Conservation (phyloP, 345 rosid species). For the Turritis glabra region DNA sequence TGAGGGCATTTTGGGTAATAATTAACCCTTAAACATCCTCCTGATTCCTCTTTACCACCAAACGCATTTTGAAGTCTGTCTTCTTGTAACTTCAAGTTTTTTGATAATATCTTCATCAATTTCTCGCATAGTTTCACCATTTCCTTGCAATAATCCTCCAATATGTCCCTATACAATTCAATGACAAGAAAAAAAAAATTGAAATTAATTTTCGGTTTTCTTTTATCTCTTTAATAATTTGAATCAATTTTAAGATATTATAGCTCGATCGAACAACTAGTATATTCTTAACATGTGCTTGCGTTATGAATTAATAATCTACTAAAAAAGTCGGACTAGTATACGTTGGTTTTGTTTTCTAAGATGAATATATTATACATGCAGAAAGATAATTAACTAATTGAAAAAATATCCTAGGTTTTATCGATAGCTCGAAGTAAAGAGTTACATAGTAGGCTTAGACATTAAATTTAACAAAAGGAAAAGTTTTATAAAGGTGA, state of each 20-base stretch:
- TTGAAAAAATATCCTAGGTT: background rate
- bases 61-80: slow-evolving; percentile 60
- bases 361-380: background rate
- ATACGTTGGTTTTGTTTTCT: slow-evolving; percentile 4
- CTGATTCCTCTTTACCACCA: slow-evolving; percentile 63
- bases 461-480: background rate
- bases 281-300: background rate
- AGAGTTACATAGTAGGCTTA: background rate
- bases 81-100: slow-evolving; percentile 61
- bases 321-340: background rate
- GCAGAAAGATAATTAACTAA: background rate
- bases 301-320: background rate
- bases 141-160: slow-evolving; percentile 69
- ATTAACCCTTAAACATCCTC: slow-evolving; percentile 79
- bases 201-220: background rate
- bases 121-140: slow-evolving; percentile 53
- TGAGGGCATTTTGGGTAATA: slow-evolving; percentile 91
- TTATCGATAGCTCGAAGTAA: background rate
- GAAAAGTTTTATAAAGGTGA: background rate
- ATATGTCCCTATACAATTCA: slow-evolving; percentile 52
- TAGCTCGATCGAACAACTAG: background rate
- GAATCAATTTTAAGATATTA: background rate
- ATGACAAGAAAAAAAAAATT: background rate
- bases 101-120: slow-evolving; percentile 65
- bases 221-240: background rate